Conservation (phyloP, 2,329 filamentous ascomycete genomes). For the Teratosphaeria pseudoeucalypti region DNA sequence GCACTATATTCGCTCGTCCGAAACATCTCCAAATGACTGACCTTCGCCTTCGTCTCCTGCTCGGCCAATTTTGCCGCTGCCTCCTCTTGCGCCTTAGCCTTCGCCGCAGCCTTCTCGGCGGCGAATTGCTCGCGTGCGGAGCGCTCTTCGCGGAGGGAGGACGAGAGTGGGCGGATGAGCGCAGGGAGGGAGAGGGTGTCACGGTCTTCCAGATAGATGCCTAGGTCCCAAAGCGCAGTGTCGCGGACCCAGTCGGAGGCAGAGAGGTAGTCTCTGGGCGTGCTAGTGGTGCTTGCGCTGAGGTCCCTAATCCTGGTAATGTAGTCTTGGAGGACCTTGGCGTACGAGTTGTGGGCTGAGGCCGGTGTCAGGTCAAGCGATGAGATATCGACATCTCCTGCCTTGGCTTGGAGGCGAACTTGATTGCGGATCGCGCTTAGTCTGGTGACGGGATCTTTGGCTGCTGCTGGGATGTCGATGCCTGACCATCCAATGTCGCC, state of each 20-base stretch:
- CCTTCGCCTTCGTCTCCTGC: constrained; percentile 42
- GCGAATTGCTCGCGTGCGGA: constrained; percentile 45
- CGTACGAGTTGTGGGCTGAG: constrained; percentile 32
- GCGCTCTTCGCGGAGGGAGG: constrained; percentile 39
- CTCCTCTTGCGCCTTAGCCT: constrained; percentile 42
- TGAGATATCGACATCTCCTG: constrained; percentile 29
- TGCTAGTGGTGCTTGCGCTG: constrained; percentile 34
- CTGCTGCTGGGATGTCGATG: constrained; percentile 49
- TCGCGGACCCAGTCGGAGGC: constrained; percentile 77
- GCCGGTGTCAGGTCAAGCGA: constrained; percentile 13
- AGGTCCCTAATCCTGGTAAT: constrained; percentile 54
- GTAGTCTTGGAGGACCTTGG: constrained; percentile 38
- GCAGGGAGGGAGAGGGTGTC: constrained; percentile 51
- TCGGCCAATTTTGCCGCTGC: constrained; percentile 38
- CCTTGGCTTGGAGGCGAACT: constrained; percentile 46
- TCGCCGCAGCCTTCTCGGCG: constrained; percentile 34
- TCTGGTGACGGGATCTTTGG: constrained; percentile 52
- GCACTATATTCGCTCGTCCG: constrained; percentile 53
- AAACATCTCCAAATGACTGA: constrained; percentile 51
- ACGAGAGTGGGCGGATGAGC: constrained; percentile 57
- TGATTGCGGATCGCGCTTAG: constrained; percentile 48
- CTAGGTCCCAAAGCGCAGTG: constrained; percentile 66
- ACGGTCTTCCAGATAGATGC: constrained; percentile 81
- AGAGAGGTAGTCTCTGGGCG: constrained; percentile 59
- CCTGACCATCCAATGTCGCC: constrained; percentile 53